Percentiles rank a stretch among this genome's conserved stretches.
Conservation (phyloP, 352 stramenopile species). For the Phytophthora sansomeana region DNA sequence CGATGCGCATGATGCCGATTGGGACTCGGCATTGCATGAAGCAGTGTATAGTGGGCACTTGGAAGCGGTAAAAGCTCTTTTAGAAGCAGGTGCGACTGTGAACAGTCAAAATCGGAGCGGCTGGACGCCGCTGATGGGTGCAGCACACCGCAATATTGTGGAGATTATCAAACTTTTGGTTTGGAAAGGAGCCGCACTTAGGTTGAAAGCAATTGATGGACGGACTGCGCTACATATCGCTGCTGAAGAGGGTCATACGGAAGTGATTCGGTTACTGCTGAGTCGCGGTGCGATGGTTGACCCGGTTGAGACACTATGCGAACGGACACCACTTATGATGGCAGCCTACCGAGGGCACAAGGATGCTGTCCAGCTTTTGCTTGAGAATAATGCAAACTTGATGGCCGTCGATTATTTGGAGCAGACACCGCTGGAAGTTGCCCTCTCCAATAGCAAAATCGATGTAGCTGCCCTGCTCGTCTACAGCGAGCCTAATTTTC, state of each 20-base stretch:
- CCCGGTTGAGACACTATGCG: not conserved
- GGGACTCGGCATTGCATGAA: conserved; percentile 22
- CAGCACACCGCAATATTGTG: conserved; percentile 9
- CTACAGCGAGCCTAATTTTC: not conserved
- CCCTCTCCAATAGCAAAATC: conserved; percentile 16
- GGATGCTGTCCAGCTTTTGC: conserved; percentile 8
- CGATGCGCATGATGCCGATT: no score
- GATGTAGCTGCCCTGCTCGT: not conserved
- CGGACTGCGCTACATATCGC: conserved; percentile 23
- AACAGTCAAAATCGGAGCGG: conserved; percentile 2
- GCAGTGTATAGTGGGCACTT: conserved; percentile 13
- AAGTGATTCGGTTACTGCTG: conserved; percentile 14
- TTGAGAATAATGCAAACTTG: conserved; percentile 13
- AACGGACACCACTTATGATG: conserved; percentile 23
- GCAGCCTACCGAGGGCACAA: conserved; percentile 15
- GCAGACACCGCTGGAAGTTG: not conserved
- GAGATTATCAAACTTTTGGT: conserved; percentile 7
- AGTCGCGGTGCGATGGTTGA: conserved; percentile 5
- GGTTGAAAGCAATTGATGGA: conserved; percentile 3
- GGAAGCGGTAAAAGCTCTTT: conserved; percentile 1
- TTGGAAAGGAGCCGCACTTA: not conserved
- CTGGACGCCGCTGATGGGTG: conserved; percentile 24
- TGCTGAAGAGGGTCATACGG: conserved; percentile 14
- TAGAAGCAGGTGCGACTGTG: not conserved
- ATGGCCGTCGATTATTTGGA: conserved; percentile 1